Conservation (phyloP, 2,329 filamentous ascomycete genomes). For the Byssochlamys sp. region DNA sequence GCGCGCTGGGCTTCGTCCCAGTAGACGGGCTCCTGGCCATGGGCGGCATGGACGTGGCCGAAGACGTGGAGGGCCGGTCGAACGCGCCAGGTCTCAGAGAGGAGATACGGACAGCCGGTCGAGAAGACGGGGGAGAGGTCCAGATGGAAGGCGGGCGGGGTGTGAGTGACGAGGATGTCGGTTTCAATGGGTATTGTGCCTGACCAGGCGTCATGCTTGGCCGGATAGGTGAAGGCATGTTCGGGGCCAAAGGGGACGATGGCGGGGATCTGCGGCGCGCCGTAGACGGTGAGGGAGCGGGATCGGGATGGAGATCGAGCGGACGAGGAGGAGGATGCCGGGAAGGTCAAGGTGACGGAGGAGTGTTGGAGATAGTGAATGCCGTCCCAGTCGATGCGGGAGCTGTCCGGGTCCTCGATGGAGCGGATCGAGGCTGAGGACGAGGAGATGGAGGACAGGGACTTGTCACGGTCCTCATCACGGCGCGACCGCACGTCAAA, state of each 20-base stretch:
- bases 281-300: constrained; percentile 62
- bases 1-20: constrained; percentile 65
- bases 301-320: constrained; percentile 45
- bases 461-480: constrained; percentile 42
- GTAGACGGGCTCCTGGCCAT: constrained; percentile 59
- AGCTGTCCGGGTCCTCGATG: constrained; percentile 34
- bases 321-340: constrained; percentile 31
- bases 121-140: constrained; percentile 47
- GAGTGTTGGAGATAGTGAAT: constrained; percentile 69
- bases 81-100: constrained; percentile 64
- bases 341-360: constrained; percentile 54
- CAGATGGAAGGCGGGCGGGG: constrained; percentile 64
- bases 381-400: constrained; percentile 53
- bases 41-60: constrained; percentile 71
- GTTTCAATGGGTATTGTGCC: constrained; percentile 60
- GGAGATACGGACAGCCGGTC: constrained; percentile 61
- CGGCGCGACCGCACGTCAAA: constrained; percentile 60
- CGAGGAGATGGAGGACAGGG: constrained; percentile 21
- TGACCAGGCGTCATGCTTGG: constrained; percentile 59
- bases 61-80: constrained; percentile 70
- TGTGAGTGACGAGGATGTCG: constrained; percentile 73
- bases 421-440: constrained; percentile 29
- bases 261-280: constrained; percentile 66
- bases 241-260: constrained; percentile 56
- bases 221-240: constrained; percentile 68